phyloP scores from a whole-genome alignment of 2,329 filamentous ascomycete species.

The Teratosphaeria gauchensis region DNA sequence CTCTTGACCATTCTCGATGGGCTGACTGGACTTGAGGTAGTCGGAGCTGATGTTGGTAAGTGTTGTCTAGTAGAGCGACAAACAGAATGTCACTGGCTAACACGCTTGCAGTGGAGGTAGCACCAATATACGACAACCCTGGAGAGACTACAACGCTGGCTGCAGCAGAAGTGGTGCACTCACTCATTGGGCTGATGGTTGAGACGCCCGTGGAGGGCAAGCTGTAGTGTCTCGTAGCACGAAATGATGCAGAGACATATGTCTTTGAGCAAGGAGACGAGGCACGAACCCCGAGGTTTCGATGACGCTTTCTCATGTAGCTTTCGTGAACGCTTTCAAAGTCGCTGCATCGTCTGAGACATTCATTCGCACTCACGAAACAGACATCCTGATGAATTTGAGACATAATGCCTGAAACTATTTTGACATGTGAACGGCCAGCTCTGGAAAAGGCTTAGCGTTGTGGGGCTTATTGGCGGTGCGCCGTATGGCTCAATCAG shows the following conservation, averaged over 20 bases:
- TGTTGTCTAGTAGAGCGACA: not conserved
- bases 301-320: too few relatives aligned
- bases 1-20: slow-evolving; percentile 50
- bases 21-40: slow-evolving; percentile 46
- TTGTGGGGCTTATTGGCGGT: not conserved
- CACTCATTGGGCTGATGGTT: slow-evolving; percentile 40
- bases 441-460: not conserved
- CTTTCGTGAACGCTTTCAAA: too few relatives aligned
- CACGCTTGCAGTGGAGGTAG: slow-evolving; percentile 44
- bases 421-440: not conserved
- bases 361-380: too few relatives aligned
- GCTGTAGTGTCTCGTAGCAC: not conserved
- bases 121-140: slow-evolving; percentile 52
- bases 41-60: slow-evolving; percentile 48
- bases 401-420: not conserved
- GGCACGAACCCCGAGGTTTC: too few relatives aligned
- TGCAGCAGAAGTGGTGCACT: slow-evolving; percentile 46
- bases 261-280: too few relatives aligned
- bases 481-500: too few relatives aligned
- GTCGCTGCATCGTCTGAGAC: too few relatives aligned
- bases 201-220: slow-evolving; percentile 27
- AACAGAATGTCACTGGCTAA: not conserved
- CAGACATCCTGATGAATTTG: too few relatives aligned
- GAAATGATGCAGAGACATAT: not conserved
- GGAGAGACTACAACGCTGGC: slow-evolving; percentile 49